A percentile compares a stretch with the other conserved stretches of the same genome.
Evolutionary conservation across 805 yeast genomes (phyloP).

Genomic region (Priceomyces melissophilus): DNA sequence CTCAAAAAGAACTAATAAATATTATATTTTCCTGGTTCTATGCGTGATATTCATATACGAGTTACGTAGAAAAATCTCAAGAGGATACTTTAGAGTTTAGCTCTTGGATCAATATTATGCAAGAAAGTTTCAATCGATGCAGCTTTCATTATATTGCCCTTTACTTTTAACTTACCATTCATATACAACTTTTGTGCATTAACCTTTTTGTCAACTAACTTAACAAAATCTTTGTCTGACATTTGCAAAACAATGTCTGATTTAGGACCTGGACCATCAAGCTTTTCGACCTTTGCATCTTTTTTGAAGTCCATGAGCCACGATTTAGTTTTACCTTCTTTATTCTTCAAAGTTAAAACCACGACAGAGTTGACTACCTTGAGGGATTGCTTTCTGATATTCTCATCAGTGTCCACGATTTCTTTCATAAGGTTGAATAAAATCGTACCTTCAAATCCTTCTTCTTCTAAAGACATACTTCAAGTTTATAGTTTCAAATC

Average conservation of each 20-base stretch:
- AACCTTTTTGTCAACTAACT: slow-evolving; percentile 66
- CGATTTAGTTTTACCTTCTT: slow-evolving; percentile 47
- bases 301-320: slow-evolving; percentile 65
- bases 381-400: slow-evolving; percentile 16
- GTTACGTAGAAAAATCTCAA: too few species aligned
- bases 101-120: slow-evolving; percentile 40
- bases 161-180: slow-evolving; percentile 74
- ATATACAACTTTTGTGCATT: slow-evolving; percentile 75
- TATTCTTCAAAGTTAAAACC: slow-evolving; percentile 53
- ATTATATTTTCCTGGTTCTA: too few species aligned
- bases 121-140: slow-evolving; percentile 62
- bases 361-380: slow-evolving; percentile 17
- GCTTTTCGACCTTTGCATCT: slow-evolving; percentile 39
- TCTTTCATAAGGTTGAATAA: slow-evolving; percentile 22
- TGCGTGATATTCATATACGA: too few species aligned
- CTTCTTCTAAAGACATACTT: slow-evolving; percentile 14
- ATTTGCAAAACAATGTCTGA: slow-evolving; percentile 57
- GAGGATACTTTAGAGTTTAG: slow-evolving; percentile 44
- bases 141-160: slow-evolving; percentile 85
- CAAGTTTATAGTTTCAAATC: too few species aligned
- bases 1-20: too few species aligned
- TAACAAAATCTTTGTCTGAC: slow-evolving; percentile 59
- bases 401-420: slow-evolving; percentile 20
- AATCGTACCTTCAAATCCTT: slow-evolving; percentile 22
- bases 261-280: slow-evolving; percentile 43